Base-by-base conservation (phyloP, 2,329 filamentous ascomycete genomes). In the Samsoniella hepiali region DNA sequence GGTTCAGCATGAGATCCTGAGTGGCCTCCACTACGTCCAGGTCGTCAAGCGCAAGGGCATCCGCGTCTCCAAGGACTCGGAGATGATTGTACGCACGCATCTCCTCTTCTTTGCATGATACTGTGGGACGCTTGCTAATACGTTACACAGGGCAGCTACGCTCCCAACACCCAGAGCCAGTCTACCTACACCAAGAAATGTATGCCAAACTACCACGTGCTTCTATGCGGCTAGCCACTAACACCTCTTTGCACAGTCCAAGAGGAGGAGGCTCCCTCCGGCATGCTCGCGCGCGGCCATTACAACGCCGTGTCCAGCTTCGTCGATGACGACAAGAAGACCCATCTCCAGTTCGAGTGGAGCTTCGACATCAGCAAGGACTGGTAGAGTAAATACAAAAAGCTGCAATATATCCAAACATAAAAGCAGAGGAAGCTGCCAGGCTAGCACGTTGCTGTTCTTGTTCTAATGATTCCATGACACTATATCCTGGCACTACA, bases 341-440 rank as follows among this genome's bases (percentile, higher is more conserved):
- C 85, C 67, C 93, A 99, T 78, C 83, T 99, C 67, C 84, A 89
- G 75, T 99, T 99, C 77, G 90, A 96, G 72, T 99, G 95, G 95
- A 88, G 89, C 66, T 98, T 99, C 73, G 91, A 97, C 74, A 97
- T 99, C 76, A 85, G 90, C 79, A 99, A 98, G 85, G 91, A 97
- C 75, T 98, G 95, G 95, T 91, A 88, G 69, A 70, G 36, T 17
- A 27, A 13, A n/a, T 27, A 6, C 15, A 27, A 50, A 27, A n/a
- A 49, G 32, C 17, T 44, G 1, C 42, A 13, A 63, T 32, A 32
- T 27, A 38, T 22, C 8, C 9, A 27, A 29, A 61, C 29, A 50
- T 17, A 36, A 38, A 40, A 36, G 32, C 4, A 15, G 42, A 36
- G 44, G 22, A 49, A 58, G 17, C 36, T 32, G 40, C 45, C 36